Conservation (phyloP, 2,329 filamentous ascomycete species). For the Monilinia aucupariae region DNA sequence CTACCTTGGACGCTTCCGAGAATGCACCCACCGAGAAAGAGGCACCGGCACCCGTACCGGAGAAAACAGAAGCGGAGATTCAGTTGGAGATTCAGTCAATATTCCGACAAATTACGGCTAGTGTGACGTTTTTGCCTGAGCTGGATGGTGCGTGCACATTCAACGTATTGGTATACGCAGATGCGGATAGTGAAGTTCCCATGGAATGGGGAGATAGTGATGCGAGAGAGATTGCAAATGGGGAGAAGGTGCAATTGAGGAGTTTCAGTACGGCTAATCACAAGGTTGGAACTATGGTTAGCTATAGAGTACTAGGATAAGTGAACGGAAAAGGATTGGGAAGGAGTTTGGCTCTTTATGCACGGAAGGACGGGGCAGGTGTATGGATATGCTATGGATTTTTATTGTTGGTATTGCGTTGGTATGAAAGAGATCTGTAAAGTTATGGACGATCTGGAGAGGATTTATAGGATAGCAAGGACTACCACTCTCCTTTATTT, state of each 20-base stretch:
- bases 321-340: neutral
- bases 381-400: neutral
- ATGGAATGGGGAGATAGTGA: constrained; percentile 99
- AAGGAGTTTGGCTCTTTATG: constrained; percentile 1
- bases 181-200: constrained; percentile 92
- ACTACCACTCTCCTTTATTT: constrained; percentile 2
- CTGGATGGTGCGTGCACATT: constrained; percentile 94
- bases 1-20: constrained; percentile 49
- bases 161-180: constrained; percentile 96
- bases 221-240: constrained; percentile 88
- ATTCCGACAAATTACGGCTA: constrained; percentile 96
- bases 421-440: constrained; percentile 3
- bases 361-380: neutral
- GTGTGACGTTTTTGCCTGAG: constrained; percentile 93
- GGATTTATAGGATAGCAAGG: constrained; percentile 11
- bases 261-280: constrained; percentile 96
- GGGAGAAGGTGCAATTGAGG: constrained; percentile 89
- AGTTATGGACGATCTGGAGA: constrained; percentile 9
- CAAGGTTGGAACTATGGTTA: constrained; percentile 89
- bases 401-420: neutral
- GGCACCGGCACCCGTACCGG: constrained; percentile 38
- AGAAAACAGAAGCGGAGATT: constrained; percentile 91
- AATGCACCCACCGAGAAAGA: constrained; percentile 49
- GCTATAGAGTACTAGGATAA: constrained; percentile 60
- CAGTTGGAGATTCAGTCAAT: constrained; percentile 94